Percentiles rank a stretch among this genome's conserved stretches.
Evolutionary conservation across 2,329 filamentous ascomycete species (phyloP).

Genomic region (Geosmithia putterillii): DNA sequence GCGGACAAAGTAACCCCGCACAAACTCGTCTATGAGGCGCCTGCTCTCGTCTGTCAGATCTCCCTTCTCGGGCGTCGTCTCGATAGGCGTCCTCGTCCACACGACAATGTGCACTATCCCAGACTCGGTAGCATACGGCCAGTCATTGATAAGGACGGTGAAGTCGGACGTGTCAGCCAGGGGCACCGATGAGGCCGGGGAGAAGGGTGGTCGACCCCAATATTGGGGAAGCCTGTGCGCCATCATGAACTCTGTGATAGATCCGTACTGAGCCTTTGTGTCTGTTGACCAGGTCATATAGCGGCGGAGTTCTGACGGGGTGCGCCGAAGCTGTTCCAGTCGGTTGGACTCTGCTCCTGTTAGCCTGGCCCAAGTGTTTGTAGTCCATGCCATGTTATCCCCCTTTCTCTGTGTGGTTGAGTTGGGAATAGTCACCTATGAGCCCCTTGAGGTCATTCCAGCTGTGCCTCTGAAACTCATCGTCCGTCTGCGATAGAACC

Average conservation of each 20-base stretch:
- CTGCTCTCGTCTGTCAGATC: slow-evolving; percentile 60
- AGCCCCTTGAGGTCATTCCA: slow-evolving; percentile 65
- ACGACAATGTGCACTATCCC: slow-evolving; percentile 73
- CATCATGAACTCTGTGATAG: slow-evolving; percentile 68
- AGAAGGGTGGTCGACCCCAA: slow-evolving; percentile 54
- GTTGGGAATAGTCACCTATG: slow-evolving; percentile 38
- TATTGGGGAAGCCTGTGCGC: slow-evolving; percentile 51
- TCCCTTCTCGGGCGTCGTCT: slow-evolving; percentile 57
- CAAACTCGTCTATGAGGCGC: slow-evolving; percentile 53
- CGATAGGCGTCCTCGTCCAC: slow-evolving; percentile 77
- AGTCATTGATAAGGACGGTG: slow-evolving; percentile 76
- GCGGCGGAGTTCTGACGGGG: slow-evolving; percentile 65
- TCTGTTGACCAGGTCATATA: slow-evolving; percentile 69
- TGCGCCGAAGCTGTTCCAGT: slow-evolving; percentile 49
- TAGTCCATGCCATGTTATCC: not conserved
- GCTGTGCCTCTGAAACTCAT: slow-evolving; percentile 55
- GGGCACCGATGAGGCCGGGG: slow-evolving; percentile 32
- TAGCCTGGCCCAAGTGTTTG: not conserved
- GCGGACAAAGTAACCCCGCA: slow-evolving; percentile 56
- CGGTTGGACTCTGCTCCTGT: slow-evolving; percentile 35
- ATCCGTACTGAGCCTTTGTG: slow-evolving; percentile 62
- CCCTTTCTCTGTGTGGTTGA: not conserved
- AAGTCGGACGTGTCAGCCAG: slow-evolving; percentile 45
- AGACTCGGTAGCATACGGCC: slow-evolving; percentile 69
- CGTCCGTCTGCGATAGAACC: slow-evolving; percentile 52